These are phyloP conservation scores for Fusarium fracticaudum DNA, from an alignment of 2,329 filamentous ascomycete species.

Conservation along the genomic window DNA sequence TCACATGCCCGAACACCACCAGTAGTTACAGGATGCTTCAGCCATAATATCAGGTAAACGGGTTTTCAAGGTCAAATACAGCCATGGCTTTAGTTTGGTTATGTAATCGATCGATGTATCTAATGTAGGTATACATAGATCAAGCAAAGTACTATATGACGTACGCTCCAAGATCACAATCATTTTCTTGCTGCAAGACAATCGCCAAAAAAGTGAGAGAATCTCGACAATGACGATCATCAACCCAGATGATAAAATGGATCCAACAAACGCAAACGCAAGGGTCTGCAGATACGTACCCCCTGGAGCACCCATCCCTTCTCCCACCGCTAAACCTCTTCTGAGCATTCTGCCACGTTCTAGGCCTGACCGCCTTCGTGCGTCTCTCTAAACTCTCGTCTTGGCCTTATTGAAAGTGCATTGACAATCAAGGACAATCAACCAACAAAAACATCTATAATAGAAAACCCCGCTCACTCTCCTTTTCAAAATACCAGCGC, in stretches of 20 bases:
- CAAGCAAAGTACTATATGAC: neutral
- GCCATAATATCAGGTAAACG: neutral
- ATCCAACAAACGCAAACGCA: constrained; percentile 12
- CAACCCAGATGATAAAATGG: constrained; percentile 27
- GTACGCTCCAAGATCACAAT: constrained; percentile 19
- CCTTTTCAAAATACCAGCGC: neutral
- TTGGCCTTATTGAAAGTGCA: constrained; percentile 8
- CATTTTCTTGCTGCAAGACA: neutral
- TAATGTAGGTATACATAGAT: neutral
- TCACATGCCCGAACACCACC: neutral
- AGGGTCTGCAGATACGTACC: constrained; percentile 27
- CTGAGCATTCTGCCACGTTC: constrained; percentile 34
- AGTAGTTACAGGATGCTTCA: neutral
- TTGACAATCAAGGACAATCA: constrained; percentile 18
- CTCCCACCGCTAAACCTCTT: neutral
- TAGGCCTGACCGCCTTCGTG: constrained; percentile 36
- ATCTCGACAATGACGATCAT: constrained; percentile 21
- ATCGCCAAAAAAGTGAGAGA: constrained; percentile 15
- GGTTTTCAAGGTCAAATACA: neutral
- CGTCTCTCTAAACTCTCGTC: constrained; percentile 25
- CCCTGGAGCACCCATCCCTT: neutral
- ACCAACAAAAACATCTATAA: constrained; percentile 20
- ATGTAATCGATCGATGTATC: neutral
- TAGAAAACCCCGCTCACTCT: neutral
- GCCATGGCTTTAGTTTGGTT: neutral